These are phyloP conservation scores for Rhizopogon rudus DNA, from an alignment of 768 basidiomycete species.

Conservation along the genomic window DNA sequence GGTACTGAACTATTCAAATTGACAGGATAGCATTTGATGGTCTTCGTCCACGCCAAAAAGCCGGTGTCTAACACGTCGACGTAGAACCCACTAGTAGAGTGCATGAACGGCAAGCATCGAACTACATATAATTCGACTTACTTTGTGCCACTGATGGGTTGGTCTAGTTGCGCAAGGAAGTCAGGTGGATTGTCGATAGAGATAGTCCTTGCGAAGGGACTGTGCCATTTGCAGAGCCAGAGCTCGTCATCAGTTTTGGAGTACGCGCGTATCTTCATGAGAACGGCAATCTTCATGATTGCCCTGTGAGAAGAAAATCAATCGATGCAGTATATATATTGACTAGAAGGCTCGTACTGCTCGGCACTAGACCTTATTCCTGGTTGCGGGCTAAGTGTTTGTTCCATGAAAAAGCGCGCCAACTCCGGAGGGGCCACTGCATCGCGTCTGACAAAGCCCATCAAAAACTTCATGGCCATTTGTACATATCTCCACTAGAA, in stretches of 20 bases:
- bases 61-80: conserved; percentile 76
- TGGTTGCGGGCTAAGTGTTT: conserved; percentile 67
- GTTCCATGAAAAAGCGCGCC: conserved; percentile 58
- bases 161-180: conserved; percentile 45
- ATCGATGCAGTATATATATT: not conserved
- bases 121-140: conserved; percentile 15
- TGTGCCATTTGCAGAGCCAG: conserved; percentile 71
- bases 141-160: conserved; percentile 33
- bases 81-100: conserved; percentile 38
- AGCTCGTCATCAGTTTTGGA: conserved; percentile 57
- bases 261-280: conserved; percentile 75
- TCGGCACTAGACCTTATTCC: conserved; percentile 62
- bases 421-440: conserved; percentile 44
- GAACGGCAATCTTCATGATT: conserved; percentile 57
- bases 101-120: not conserved
- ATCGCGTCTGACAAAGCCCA: conserved; percentile 62
- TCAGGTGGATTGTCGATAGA: conserved; percentile 40
- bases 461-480: conserved; percentile 60
- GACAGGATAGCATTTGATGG: conserved; percentile 54
- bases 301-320: conserved; percentile 37
- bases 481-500: conserved; percentile 81
- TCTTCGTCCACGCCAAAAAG: conserved; percentile 69
- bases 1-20: conserved; percentile 32
- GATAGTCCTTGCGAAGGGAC: conserved; percentile 49
- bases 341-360: conserved; percentile 35